Evolutionary conservation across 345 rosid species (phyloP).

Genomic region (Eucalyptus shirleyi): DNA sequence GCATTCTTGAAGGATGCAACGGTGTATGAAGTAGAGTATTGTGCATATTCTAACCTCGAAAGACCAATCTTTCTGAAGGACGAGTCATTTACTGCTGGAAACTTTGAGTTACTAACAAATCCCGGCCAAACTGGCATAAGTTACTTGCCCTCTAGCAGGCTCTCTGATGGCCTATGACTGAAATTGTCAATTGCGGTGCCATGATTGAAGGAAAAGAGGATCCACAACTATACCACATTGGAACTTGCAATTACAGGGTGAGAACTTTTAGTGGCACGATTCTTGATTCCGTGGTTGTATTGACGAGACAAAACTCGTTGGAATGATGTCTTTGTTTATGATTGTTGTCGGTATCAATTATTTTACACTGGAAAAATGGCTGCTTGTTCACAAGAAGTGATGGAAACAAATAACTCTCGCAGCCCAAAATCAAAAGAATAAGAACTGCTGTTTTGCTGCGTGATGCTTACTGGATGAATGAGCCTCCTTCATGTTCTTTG

Average conservation of each 20-base stretch:
- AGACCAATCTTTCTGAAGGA: constrained; percentile 16
- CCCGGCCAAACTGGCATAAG: constrained; percentile 32
- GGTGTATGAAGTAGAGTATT: constrained; percentile 59
- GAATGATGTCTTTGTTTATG: neutral
- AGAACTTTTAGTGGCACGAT: neutral
- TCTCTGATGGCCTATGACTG: neutral
- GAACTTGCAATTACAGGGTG: neutral
- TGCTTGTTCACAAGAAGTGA: neutral
- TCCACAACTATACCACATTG: neutral
- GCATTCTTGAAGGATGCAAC: constrained; percentile 30
- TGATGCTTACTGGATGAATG: neutral
- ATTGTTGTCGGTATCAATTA: neutral
- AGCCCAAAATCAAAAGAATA: too few relatives aligned
- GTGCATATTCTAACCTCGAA: constrained; percentile 54
- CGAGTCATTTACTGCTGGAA: constrained; percentile 20
- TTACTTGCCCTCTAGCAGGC: neutral
- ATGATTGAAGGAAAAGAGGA: neutral
- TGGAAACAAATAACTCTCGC: too few relatives aligned
- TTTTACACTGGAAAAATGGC: neutral
- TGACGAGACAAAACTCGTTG: neutral
- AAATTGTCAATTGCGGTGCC: neutral
- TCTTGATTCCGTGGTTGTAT: neutral
- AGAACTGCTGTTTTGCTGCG: neutral
- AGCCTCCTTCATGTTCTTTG: neutral
- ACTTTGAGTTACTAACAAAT: constrained; percentile 30